These are phyloP conservation scores for Gymnopilus dilepis DNA, from an alignment of 768 basidiomycete genomes.

Conservation along the genomic window DNA sequence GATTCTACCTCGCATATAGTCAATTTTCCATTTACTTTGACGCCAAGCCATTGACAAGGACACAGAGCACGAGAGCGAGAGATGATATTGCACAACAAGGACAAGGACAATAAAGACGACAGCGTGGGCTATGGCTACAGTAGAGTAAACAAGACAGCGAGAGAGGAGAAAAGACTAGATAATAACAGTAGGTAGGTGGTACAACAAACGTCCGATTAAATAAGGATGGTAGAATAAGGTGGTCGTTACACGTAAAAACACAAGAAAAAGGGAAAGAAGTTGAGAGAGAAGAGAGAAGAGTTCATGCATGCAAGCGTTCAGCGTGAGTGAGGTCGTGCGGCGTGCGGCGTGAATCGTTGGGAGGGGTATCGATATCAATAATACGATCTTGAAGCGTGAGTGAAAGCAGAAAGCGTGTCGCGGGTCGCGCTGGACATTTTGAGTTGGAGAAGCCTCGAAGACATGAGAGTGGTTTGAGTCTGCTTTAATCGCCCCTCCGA, in stretches of 20 bases:
- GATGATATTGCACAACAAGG: background rate
- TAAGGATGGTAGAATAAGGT: background rate
- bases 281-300: background rate
- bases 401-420: background rate
- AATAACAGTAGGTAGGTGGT: background rate
- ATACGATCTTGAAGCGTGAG: background rate
- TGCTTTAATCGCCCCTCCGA: constrained; percentile 15
- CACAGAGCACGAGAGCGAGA: background rate
- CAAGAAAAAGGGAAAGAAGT: background rate
- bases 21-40: no score
- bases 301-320: constrained; percentile 11
- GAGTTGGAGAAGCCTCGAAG: background rate
- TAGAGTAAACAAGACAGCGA: no score
- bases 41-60: no score
- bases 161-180: background rate
- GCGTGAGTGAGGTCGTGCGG: constrained; percentile 7
- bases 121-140: constrained; percentile 3
- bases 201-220: background rate
- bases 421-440: background rate
- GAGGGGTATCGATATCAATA: background rate
- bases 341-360: no score
- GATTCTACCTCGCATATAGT: no score
- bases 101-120: no score
- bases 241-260: no score
- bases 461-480: background rate